phyloP scores from a whole-genome alignment of 75 land plant genomes.

The Sequoia sempervirens region DNA sequence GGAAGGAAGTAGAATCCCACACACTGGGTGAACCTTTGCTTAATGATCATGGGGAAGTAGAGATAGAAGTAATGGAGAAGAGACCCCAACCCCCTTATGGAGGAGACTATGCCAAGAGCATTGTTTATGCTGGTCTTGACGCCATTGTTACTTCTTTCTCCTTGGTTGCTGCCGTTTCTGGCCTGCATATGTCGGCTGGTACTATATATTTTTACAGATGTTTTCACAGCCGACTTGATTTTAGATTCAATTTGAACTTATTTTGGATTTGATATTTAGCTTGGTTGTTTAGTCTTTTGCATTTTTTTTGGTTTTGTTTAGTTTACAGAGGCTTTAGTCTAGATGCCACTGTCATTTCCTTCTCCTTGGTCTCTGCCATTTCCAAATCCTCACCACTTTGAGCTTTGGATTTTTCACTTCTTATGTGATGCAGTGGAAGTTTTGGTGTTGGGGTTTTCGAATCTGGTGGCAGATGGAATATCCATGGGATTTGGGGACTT shows the following conservation, averaged over 20 bases:
- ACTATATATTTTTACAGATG: not conserved
- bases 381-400: constrained; percentile 4
- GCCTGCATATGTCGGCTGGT: constrained; percentile 40
- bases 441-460: constrained; percentile 62
- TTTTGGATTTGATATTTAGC: not conserved
- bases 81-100: constrained; percentile 10
- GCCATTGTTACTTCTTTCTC: constrained; percentile 73
- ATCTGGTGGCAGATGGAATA: constrained; percentile 69
- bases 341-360: constrained; percentile 66
- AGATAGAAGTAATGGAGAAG: not conserved
- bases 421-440: constrained; percentile 49
- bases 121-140: constrained; percentile 69
- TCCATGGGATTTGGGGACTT: constrained; percentile 73
- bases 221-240: not conserved
- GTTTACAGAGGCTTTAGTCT: constrained; percentile 11
- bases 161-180: constrained; percentile 71
- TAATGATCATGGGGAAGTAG: not conserved
- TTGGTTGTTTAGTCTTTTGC: not conserved
- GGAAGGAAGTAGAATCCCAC: too few species aligned
- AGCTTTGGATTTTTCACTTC: too few species aligned
- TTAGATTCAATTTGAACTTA: not conserved
- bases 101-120: constrained; percentile 61
- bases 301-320: too few species aligned
- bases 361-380: constrained; percentile 65
- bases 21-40: too few species aligned